Conservation (phyloP, 2,329 filamentous ascomycete species). For the Fusarium hostae region DNA sequence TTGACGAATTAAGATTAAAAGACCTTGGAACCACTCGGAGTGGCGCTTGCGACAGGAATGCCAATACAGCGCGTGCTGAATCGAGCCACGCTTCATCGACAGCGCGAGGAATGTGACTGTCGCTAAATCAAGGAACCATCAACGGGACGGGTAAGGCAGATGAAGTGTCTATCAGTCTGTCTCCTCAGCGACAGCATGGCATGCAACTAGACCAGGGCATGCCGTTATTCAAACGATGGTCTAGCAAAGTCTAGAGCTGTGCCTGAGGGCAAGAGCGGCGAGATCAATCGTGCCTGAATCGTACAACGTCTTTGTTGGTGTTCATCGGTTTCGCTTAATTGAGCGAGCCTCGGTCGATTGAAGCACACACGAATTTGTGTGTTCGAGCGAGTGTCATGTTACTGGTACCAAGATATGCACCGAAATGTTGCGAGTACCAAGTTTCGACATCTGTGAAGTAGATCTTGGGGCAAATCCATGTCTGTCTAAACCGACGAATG, state of each 20-base stretch:
- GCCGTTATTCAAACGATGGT: conserved; percentile 6
- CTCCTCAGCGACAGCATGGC: conserved; percentile 19
- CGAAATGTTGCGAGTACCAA: neutral
- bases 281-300: conserved; percentile 8
- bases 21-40: conserved; percentile 23
- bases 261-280: neutral
- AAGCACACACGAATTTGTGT: neutral
- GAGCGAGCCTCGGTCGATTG: neutral
- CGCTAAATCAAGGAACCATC: conserved; percentile 38
- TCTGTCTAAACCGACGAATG: neutral
- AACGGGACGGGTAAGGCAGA: conserved; percentile 35
- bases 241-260: conserved; percentile 21
- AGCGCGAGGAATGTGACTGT: conserved; percentile 43
- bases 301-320: neutral
- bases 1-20: conserved; percentile 35
- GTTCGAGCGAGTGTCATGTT: neutral
- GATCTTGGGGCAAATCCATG: neutral
- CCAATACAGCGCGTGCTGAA: conserved; percentile 12
- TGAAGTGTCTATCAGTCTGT: conserved; percentile 12
- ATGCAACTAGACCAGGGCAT: conserved; percentile 18
- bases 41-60: conserved; percentile 40
- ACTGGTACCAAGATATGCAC: neutral
- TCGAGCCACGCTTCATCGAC: conserved; percentile 22
- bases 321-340: neutral
- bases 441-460: neutral